Percentiles rank a stretch among this genome's conserved stretches.
These are phyloP conservation scores for Podospora pseudocomata DNA, from an alignment of 495 filamentous ascomycete genomes.

Conservation along the genomic window DNA sequence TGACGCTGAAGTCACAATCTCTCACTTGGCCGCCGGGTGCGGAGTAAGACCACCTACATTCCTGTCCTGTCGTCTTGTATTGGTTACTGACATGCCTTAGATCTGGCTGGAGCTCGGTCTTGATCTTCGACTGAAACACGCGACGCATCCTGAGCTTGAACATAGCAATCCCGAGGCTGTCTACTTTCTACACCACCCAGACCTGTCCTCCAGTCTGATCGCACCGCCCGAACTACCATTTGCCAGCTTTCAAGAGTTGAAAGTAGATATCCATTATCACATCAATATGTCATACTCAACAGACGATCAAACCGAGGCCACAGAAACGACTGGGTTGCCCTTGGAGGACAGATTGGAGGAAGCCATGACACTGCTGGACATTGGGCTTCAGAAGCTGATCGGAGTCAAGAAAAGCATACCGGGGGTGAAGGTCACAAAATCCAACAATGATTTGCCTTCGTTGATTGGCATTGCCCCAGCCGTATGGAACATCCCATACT, in stretches of 20 bases:
- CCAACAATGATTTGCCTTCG: constrained; percentile 22
- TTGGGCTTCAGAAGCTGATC: constrained; percentile 33
- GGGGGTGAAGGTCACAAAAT: constrained; percentile 24
- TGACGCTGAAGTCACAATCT: background rate
- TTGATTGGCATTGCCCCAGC: constrained; percentile 44
- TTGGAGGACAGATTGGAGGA: constrained; percentile 17
- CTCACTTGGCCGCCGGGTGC: constrained; percentile 18
- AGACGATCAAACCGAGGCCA: background rate
- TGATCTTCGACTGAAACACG: constrained; percentile 23
- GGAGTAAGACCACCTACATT: constrained; percentile 9
- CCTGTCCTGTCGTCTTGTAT: background rate
- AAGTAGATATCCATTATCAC: constrained; percentile 22
- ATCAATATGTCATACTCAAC: background rate
- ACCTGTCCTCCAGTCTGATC: constrained; percentile 28
- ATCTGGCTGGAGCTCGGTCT: constrained; percentile 30
- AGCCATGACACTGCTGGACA: constrained; percentile 31
- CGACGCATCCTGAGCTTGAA: background rate
- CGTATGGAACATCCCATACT: constrained; percentile 44
- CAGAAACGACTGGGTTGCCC: background rate
- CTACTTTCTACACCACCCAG: constrained; percentile 30
- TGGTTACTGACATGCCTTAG: constrained; percentile 12
- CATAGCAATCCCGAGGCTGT: constrained; percentile 6
- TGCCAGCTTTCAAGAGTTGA: constrained; percentile 34
- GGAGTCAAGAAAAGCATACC: constrained; percentile 28
- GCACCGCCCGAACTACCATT: constrained; percentile 23